Evolutionary conservation across 352 stramenopile genomes (phyloP), one percentile per base, ranked within the genome.

Genomic region (Phytopythium boreale): DNA sequence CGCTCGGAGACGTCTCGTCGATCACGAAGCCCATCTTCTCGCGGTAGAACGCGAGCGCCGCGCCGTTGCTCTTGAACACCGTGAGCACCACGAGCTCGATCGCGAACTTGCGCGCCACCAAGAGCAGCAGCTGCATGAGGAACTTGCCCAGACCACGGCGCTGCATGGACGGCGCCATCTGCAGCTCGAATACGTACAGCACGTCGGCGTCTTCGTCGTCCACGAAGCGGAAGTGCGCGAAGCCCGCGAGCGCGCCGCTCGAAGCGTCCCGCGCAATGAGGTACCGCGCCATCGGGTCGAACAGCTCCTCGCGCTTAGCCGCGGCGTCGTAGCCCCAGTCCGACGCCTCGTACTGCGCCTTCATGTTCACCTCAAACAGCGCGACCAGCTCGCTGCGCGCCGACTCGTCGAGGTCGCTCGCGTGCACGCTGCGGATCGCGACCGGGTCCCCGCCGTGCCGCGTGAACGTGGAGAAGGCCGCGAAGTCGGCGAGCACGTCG

Each of bases 151-250:
- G 56, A 0, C 93, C 93, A 12, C 79, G 77, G 60, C 87, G 74
- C 67, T 91, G 93, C 57, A 72, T 70, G 4, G 44, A 56, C 47
- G 70, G 29, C 12, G 76, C 71, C 58, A 98, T 76, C 76, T 98
- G 95, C 39, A 98, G 82, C 79, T 98, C 95, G 75, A 97, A 98
- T 9, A 98, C 70, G 76, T 98, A 98, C 36, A 97, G 69, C 26
- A 97, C 91, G 2, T 85, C 65, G 24, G 90, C 88, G 22, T 89
- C 88, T 58, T 98, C 92, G 64, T 98, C 92, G 37, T 90, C 82
- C 61, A 98, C 81, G 64, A 98, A 98, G 20, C 93, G 93, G 79
- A 97, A 98, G 70, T 98, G 95, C 24, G 84, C 76, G 67, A 98
- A 98, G 12, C 70, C 74, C 19, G 83, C 69, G 19, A 97, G 69